Percentiles rank a stretch among this genome's conserved stretches.
Conservation (phyloP, 805 yeast genomes). For the Priceomyces castillae region DNA sequence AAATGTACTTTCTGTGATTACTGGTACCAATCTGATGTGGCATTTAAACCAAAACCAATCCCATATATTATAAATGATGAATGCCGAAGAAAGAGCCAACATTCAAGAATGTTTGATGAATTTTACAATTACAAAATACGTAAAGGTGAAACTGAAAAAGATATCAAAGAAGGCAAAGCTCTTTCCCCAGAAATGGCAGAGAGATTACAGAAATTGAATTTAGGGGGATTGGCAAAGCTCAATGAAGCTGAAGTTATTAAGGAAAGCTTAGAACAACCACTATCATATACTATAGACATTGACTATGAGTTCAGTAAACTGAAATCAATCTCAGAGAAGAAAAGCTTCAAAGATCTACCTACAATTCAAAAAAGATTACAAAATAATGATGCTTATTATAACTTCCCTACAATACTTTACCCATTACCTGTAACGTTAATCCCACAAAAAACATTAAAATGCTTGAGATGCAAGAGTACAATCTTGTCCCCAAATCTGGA, state of each 20-base stretch:
- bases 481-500: slow-evolving; percentile 27
- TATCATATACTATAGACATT: slow-evolving; percentile 2
- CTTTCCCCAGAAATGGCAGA: slow-evolving; percentile 7
- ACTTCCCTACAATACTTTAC: slow-evolving; percentile 1
- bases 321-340: not conserved
- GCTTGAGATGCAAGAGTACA: slow-evolving; percentile 27
- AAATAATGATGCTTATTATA: not conserved
- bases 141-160: not conserved
- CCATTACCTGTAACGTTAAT: slow-evolving; percentile 27
- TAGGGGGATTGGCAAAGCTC: slow-evolving; percentile 4
- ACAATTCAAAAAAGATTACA: slow-evolving; percentile 4
- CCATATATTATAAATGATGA: slow-evolving; percentile 16
- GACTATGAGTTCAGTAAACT: slow-evolving; percentile 9
- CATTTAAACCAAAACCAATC: slow-evolving; percentile 43
- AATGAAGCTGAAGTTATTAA: not conserved
- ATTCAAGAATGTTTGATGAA: not conserved
- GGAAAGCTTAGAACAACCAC: not conserved
- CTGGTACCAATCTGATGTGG: slow-evolving; percentile 31
- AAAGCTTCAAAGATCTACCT: slow-evolving; percentile 1
- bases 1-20: slow-evolving; percentile 37
- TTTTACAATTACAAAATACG: not conserved
- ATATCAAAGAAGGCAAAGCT: not conserved
- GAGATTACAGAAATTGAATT: slow-evolving; percentile 5
- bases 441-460: slow-evolving; percentile 23
- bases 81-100: not conserved